Evolutionary conservation across 2,329 filamentous ascomycete species (phyloP).

Genomic region (Paraphaeosphaeria minitans): DNA sequence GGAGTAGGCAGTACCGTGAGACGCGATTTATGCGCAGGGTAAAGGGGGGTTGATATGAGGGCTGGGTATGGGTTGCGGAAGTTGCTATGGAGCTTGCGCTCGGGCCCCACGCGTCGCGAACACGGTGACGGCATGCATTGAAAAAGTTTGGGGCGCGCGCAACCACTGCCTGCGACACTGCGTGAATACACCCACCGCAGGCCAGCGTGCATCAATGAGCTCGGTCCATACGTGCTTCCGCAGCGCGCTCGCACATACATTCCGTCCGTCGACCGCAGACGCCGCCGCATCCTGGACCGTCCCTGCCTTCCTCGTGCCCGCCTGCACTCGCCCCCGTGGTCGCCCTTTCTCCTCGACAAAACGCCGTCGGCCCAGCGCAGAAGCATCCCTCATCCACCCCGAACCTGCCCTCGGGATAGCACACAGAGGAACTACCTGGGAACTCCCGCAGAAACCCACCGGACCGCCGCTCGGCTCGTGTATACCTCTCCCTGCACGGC

Average conservation of each 20-base stretch:
- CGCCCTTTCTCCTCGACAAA: conserved; percentile 34
- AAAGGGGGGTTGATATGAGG: conserved; percentile 13
- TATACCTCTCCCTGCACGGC: conserved; percentile 29
- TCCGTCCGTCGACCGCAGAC: conserved; percentile 33
- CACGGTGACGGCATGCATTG: conserved; percentile 26
- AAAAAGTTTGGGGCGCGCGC: conserved; percentile 27
- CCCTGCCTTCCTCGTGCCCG: conserved; percentile 43
- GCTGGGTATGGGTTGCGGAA: not conserved
- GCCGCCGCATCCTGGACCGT: conserved; percentile 30
- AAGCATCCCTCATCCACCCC: not conserved
- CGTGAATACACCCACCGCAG: conserved; percentile 16
- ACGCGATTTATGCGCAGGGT: conserved; percentile 14
- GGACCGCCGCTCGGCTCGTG: conserved; percentile 14
- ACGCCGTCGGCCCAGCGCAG: conserved; percentile 17
- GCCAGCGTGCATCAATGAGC: conserved; percentile 41
- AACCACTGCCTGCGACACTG: not conserved
- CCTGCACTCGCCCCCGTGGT: conserved; percentile 27
- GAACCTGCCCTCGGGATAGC: conserved; percentile 5
- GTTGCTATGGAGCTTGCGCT: conserved; percentile 13
- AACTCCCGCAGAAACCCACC: conserved; percentile 17
- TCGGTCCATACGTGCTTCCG: conserved; percentile 45
- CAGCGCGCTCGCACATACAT: conserved; percentile 44
- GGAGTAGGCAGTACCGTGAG: conserved; percentile 12
- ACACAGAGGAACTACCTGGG: not conserved
- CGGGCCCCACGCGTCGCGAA: conserved; percentile 10